These are phyloP conservation scores for Volvariella surrecta DNA, from an alignment of 1,284 basidiomycete species.

Conservation along the genomic window DNA sequence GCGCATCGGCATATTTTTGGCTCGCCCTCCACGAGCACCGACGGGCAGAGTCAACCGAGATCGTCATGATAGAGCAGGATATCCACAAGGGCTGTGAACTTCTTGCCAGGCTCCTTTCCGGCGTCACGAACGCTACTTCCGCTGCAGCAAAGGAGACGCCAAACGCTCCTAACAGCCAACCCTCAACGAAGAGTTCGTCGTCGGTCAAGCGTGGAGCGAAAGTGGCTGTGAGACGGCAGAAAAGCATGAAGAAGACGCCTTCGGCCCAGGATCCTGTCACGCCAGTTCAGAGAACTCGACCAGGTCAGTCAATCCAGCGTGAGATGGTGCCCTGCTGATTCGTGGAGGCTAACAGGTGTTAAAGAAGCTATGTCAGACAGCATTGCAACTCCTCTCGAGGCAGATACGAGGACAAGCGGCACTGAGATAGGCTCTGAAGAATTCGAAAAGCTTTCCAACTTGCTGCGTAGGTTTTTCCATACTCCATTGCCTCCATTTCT, in stretches of 20 bases:
- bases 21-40: slow-evolving; percentile 56
- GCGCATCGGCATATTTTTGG: slow-evolving; percentile 50
- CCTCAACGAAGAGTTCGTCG: slow-evolving; percentile 1
- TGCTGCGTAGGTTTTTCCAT: slow-evolving; percentile 39
- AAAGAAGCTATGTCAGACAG: background rate
- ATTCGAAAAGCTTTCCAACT: slow-evolving; percentile 34
- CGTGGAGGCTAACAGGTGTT: no score
- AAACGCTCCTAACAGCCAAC: slow-evolving; percentile 4
- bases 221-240: slow-evolving; percentile 10
- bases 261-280: slow-evolving; percentile 23
- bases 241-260: slow-evolving; percentile 10
- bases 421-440: slow-evolving; percentile 34
- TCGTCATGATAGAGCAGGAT: slow-evolving; percentile 29
- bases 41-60: slow-evolving; percentile 27
- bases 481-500: slow-evolving; percentile 5
- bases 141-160: background rate
- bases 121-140: background rate
- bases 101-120: slow-evolving; percentile 29
- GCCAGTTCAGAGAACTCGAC: slow-evolving; percentile 26
- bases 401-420: slow-evolving; percentile 12
- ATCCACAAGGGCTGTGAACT: slow-evolving; percentile 42
- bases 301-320: slow-evolving; percentile 24
- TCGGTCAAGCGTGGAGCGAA: slow-evolving; percentile 2
- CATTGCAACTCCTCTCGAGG: background rate
- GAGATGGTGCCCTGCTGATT: no score